phyloP scores from a whole-genome alignment of 495 filamentous ascomycete species.

The Xylaria venustula region DNA sequence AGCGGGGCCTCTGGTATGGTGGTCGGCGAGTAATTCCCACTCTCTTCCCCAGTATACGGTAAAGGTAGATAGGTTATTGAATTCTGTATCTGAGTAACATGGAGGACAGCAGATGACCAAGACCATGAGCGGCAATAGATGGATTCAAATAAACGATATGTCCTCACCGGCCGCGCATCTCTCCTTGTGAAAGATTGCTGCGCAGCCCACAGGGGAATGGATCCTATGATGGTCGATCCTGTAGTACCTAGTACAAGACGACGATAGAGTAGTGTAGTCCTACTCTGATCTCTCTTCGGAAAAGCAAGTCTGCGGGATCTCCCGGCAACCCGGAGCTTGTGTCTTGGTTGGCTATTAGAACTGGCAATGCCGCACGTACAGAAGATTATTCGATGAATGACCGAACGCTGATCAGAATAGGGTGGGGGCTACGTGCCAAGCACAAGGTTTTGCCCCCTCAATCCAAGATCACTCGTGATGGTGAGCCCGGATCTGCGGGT shows the following conservation, averaged over 20 bases:
- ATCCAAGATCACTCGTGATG: conserved; percentile 14
- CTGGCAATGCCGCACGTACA: background rate
- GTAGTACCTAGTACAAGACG: background rate
- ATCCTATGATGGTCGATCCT: conserved; percentile 6
- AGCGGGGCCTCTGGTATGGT: conserved; percentile 30
- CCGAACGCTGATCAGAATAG: conserved; percentile 3
- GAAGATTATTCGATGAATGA: background rate
- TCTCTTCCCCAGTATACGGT: conserved; percentile 10
- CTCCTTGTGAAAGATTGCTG: background rate
- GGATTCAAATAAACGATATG: background rate
- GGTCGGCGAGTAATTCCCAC: conserved; percentile 22
- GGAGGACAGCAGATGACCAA: background rate
- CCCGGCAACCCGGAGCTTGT: background rate
- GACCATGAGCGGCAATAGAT: background rate
- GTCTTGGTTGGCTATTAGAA: conserved; percentile 3
- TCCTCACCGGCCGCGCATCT: background rate
- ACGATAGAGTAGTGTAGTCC: background rate
- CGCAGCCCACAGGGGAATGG: background rate
- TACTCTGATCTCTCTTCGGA: background rate
- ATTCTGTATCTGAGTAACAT: background rate
- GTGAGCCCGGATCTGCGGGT: conserved; percentile 10
- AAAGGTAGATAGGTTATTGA: background rate
- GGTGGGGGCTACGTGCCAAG: conserved; percentile 14
- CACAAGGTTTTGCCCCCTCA: background rate
- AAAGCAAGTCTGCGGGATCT: conserved; percentile 5